phyloP scores from a whole-genome alignment of 1,284 basidiomycete species.

The Meira nashicola region DNA sequence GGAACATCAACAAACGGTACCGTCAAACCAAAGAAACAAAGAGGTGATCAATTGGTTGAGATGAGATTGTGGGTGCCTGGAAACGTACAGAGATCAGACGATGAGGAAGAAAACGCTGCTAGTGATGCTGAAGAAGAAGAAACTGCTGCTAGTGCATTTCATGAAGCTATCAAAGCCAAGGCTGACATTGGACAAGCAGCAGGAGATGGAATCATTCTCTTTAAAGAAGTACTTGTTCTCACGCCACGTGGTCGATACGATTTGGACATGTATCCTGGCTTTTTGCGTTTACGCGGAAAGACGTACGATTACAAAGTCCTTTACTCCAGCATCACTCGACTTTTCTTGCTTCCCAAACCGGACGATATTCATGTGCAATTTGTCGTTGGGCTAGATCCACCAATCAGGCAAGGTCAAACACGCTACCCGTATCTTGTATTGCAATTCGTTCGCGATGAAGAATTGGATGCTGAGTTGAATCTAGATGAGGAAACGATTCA shows the following conservation, averaged over 20 bases:
- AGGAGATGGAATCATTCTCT: conserved; percentile 88
- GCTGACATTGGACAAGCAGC: conserved; percentile 89
- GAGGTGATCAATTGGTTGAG: conserved; percentile 73
- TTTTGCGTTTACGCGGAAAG: conserved; percentile 88
- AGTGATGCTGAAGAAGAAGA: conserved; percentile 59
- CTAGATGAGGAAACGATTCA: conserved; percentile 64
- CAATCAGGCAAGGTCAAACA: conserved; percentile 96
- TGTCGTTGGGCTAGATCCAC: conserved; percentile 62
- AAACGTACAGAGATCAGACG: conserved; percentile 57
- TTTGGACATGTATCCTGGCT: conserved; percentile 94
- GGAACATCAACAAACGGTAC: conserved; percentile 34
- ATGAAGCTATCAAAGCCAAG: conserved; percentile 91
- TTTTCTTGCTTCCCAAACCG: conserved; percentile 87
- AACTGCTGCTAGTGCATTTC: conserved; percentile 91
- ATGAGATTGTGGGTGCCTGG: conserved; percentile 96
- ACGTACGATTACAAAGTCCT: conserved; percentile 99
- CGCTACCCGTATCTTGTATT: conserved; percentile 96
- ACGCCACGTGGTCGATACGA: conserved; percentile 93
- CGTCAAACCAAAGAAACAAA: conserved; percentile 30
- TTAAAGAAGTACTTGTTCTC: conserved; percentile 92
- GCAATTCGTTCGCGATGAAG: conserved; percentile 94
- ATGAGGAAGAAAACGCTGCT: conserved; percentile 57
- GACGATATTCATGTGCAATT: conserved; percentile 95
- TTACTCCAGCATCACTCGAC: conserved; percentile 78
- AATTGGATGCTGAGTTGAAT: conserved; percentile 91